Base-by-base conservation (phyloP, 2,329 filamentous ascomycete genomes). In the Neopestalotiopsis sp. region DNA sequence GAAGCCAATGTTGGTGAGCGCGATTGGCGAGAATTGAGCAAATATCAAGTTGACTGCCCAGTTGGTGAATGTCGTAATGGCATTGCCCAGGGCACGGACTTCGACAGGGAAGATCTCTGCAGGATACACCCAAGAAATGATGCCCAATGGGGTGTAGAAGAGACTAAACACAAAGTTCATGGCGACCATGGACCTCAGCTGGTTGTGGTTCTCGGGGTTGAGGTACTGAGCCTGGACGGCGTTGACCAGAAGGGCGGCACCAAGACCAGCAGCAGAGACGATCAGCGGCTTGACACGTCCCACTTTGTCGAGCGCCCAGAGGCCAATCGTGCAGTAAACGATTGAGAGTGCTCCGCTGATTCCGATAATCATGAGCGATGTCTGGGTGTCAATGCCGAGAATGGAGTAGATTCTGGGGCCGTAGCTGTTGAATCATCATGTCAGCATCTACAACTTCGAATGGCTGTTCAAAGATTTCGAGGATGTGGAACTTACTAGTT, bases 301-400 rank as follows among this genome's bases (percentile, higher is more conserved):
- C 58, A 86, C 75, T 17, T 77, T 81, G 72, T 87, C 84, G 59
- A 86, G 74, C 57, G 84, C 74, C 42, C 77, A 74, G 69, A 86
- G 80, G 64, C 84, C 83, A 5, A 85, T 72, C 1, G 81, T 84
- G 69, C 84, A 84, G 79, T 83, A 86, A 28, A 84, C 74, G 38
- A 83, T 83, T 0, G 84, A 83, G 7, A 87, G 78, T 1, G 84
- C 83, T 30, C 84, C 84, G 72, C 81, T 84, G 70, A 87, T 82
- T 3, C 84, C 85, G 69, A 85, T 83, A 62, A 87, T 84, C 78
- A 86, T 81, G 4, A 87, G 79, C 0, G 84, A 83, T 1, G 79
- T 83, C 7, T 80, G 80, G 0, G 79, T 82, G 2, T 77, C 74
- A 57, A 86, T 81, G 6, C 83, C 83, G 0, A 86, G 78, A 4